phyloP scores from a whole-genome alignment of 2,329 filamentous ascomycete genomes.

The Davidsoniella virescens region DNA sequence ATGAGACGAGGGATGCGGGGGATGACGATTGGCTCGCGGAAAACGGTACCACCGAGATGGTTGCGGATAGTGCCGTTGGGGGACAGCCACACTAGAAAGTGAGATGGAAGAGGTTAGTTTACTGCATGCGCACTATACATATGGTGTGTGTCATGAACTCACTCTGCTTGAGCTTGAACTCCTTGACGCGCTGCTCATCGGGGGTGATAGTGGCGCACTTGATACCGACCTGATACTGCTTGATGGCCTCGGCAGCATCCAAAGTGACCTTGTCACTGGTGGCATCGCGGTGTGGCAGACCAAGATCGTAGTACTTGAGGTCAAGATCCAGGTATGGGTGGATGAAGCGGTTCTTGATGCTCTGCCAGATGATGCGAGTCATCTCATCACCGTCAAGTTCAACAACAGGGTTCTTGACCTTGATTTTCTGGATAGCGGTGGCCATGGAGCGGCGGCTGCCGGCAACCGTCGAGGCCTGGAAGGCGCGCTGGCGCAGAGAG shows the following conservation, averaged over 20 bases:
- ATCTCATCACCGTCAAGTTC: constrained; percentile 93
- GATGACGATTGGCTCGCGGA: constrained; percentile 97
- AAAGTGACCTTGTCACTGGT: constrained; percentile 92
- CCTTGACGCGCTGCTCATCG: constrained; percentile 88
- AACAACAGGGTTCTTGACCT: constrained; percentile 98
- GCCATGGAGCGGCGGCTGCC: constrained; percentile 33
- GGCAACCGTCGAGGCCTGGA: constrained; percentile 13
- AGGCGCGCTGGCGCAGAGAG: constrained; percentile 12
- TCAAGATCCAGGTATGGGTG: constrained; percentile 91
- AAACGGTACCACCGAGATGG: constrained; percentile 78
- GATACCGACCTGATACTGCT: constrained; percentile 97
- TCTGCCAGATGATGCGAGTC: constrained; percentile 98
- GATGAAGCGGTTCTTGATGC: constrained; percentile 99
- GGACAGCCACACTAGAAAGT: constrained; percentile 72
- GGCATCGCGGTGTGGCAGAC: constrained; percentile 85
- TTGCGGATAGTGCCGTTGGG: constrained; percentile 83
- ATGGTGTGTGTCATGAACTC: constrained; percentile 21
- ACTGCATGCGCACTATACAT: not conserved
- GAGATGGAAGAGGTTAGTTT: constrained; percentile 1
- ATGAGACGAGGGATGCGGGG: constrained; percentile 82
- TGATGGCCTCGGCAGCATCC: constrained; percentile 91
- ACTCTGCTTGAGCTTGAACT: constrained; percentile 99
- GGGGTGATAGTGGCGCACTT: constrained; percentile 99
- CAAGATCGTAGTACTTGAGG: constrained; percentile 94
- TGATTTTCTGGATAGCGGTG: constrained; percentile 60